Percentiles rank a stretch among this genome's conserved stretches.
phyloP scores from a whole-genome alignment of 495 filamentous ascomycete species.

The Pseudoneurospora amorphoporcata region DNA sequence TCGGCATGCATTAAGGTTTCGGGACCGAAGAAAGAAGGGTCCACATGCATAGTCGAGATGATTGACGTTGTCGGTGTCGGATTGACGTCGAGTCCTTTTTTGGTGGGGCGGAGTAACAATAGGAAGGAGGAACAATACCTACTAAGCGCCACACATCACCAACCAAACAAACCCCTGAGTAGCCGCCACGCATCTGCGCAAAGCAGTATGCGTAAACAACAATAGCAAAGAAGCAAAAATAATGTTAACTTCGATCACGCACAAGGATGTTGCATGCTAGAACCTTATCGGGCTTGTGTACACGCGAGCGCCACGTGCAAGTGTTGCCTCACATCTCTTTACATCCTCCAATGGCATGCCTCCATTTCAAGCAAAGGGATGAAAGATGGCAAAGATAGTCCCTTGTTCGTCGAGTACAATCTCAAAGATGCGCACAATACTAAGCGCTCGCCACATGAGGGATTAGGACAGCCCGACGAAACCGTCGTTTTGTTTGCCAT shows the following conservation, averaged over 20 bases:
- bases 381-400: background rate
- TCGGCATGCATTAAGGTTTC: background rate
- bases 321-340: background rate
- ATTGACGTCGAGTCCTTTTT: background rate
- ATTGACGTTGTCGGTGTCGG: background rate
- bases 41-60: background rate
- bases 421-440: constrained; percentile 21
- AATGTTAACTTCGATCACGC: background rate
- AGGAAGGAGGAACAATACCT: constrained; percentile 18
- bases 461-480: background rate
- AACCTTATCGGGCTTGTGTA: background rate
- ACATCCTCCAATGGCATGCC: background rate
- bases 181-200: background rate
- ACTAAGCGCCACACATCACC: constrained; percentile 6
- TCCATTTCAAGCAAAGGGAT: background rate
- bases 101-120: constrained; percentile 14
- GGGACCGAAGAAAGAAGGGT: background rate
- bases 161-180: background rate
- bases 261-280: background rate
- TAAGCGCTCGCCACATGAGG: constrained; percentile 5
- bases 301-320: background rate
- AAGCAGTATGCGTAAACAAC: background rate
- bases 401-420: constrained; percentile 15
- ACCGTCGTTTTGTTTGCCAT: background rate
- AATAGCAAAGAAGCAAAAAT: background rate